Evolutionary conservation across 148 eudicot species (phyloP).

Genomic region (Camellia granthamiana): DNA sequence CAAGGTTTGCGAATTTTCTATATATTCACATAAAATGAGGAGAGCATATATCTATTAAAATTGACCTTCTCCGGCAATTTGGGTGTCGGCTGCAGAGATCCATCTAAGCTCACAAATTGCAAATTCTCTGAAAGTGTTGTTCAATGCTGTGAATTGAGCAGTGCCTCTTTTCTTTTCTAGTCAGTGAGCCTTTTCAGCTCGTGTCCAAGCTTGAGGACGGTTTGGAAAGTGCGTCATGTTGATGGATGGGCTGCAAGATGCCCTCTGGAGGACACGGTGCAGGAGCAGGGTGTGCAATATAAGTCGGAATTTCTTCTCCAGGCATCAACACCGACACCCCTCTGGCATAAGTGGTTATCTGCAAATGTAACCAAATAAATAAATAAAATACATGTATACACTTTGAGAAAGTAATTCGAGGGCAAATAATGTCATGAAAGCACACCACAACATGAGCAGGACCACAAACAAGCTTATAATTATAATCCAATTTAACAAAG

Average conservation of each 20-base stretch:
- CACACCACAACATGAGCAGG: not conserved
- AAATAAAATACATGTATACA: not conserved
- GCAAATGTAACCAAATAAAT: constrained; percentile 10
- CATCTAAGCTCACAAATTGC: not conserved
- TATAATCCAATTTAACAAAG: too few relatives aligned
- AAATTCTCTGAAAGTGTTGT: not conserved
- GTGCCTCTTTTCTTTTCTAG: not conserved
- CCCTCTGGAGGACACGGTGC: constrained; percentile 32
- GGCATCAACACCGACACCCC: constrained; percentile 63
- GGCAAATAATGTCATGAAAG: not conserved
- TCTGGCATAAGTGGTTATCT: constrained; percentile 45
- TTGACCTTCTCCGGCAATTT: not conserved
- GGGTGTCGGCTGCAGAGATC: not conserved
- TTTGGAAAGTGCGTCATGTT: constrained; percentile 4
- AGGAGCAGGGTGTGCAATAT: constrained; percentile 58
- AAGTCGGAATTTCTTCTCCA: constrained; percentile 52
- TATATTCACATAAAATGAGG: not conserved
- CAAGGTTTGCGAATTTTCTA: not conserved
- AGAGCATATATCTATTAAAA: not conserved
- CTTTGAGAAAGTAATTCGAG: not conserved
- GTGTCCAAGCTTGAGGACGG: constrained; percentile 13
- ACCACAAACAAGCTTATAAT: not conserved
- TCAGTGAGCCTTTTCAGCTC: not conserved
- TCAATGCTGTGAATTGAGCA: not conserved
- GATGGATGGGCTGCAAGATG: constrained; percentile 14